Base-by-base conservation (phyloP, 2,329 filamentous ascomycete species). In the Trichoderma koningii region DNA sequence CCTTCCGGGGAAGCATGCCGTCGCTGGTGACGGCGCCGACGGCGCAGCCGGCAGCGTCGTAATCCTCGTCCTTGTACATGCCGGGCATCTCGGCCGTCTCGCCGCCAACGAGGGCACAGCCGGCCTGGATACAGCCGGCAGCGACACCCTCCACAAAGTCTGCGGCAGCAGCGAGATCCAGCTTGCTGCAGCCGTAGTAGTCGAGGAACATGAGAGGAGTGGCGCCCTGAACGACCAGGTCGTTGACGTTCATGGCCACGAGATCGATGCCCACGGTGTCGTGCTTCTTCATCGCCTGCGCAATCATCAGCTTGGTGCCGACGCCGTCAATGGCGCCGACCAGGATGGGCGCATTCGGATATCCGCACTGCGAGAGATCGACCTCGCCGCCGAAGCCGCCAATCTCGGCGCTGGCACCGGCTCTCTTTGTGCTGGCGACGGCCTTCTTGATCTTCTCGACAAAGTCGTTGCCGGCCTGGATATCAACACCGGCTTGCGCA, bases 81-180 rank as follows among this genome's bases (percentile, higher is more conserved):
- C 93, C 93, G 0, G 94, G 94, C 95, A 99, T 98, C 79, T 99
- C 95, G 7, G 95, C 95, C 0, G 95, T 99, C 79, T 99, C 95
- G 51, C 95, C 95, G 45, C 95, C 95, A n/a, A 98, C 91, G 3
- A 99, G 85, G 17, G 93, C 93, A 73, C 94, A 97, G 51, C 89
- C 89, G 0, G 94, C 87, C 73, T 93, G 86, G 66, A 87, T 87
- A 79, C 95, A 99, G 55, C 95, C 95, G 34, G 89, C 85, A 2
- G 93, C 93, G 3, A 99, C 93, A 68, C 95, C 93, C 73, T 92
- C 87, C 47, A 99, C 91, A 74, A 99, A 98, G n/a, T 87, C 84
- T 12, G 90, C 88, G 0, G 93, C 92, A 5, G 87, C 87, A 44
- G 87, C 82, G 9, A 94, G 86, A 70, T 96, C 87, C 23, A 99